Evolutionary conservation across 169 alveolate species (phyloP), one percentile per base, ranked within the genome.

Genomic region (Plasmodium chabaudi): DNA sequence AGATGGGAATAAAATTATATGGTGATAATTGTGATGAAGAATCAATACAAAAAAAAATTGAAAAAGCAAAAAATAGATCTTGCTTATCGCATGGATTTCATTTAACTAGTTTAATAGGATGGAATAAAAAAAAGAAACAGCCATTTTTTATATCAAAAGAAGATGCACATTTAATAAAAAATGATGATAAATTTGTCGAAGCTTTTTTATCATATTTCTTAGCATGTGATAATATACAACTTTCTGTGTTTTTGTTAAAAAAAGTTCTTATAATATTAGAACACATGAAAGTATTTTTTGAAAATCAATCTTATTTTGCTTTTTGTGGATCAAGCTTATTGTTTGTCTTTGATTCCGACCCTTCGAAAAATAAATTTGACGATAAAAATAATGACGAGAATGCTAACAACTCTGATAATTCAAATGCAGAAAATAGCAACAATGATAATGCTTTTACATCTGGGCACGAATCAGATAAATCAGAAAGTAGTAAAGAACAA

Each of bases 1-100:
- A 93, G 67, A 93, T 93, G 94, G 94, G 94, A 17, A 75, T 87
- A 7, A 46, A 94, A 1, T 91, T 93, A 57, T 91, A 91, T 73
- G 94, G 95, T 39, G 95, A 91, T 61, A 89, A 93, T 51, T 67
- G 92, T 42, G 72, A 67, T 21, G 92, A 91, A 69, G 82, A 89
- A 39, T 65, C 75, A 53, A 91, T 91, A 39, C 82, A 59, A 46
- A 69, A 87, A 72, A 90, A 93, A 72, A 88, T 91, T 39, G 56
- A 67, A 51, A 93, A 91, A 87, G 94, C 95, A 9, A 73, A 69
- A 46, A 61, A 27, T 42, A 57, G 94, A 42, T 88, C 93, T 12
- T 91, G 92, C 23, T 84, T 84, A 60, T 68, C 92, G 23, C 93
- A 93, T 61, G 95, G 95, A 27, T 93, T 93, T 64, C 93, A 90